Evolutionary conservation across 2,329 filamentous ascomycete species (phyloP).

Genomic region (Neonectria magnoliae): DNA sequence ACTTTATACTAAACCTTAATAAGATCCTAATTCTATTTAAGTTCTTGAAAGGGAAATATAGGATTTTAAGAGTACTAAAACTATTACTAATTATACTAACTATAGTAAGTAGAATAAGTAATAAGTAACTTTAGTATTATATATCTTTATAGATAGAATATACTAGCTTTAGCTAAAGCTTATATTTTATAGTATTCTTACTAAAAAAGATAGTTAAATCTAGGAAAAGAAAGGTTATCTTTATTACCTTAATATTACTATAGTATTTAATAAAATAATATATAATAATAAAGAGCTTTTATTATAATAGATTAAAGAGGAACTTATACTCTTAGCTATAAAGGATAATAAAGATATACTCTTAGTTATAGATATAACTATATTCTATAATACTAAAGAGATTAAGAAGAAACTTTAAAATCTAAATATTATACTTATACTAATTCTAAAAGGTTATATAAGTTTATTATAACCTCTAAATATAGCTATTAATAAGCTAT

Average conservation of each 20-base stretch:
- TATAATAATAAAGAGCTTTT: constrained; percentile 9
- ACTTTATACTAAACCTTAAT: not conserved
- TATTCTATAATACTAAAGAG: not conserved
- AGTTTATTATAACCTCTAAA: not conserved
- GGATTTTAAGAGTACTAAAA: not conserved
- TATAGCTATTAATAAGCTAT: constrained; percentile 1
- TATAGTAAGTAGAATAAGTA: not conserved
- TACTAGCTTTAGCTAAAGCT: not conserved
- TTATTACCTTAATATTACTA: not conserved
- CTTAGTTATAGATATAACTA: not conserved
- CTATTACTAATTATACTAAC: not conserved
- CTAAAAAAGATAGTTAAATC: not conserved
- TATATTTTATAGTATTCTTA: not conserved
- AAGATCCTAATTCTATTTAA: constrained; percentile 1
- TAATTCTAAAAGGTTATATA: not conserved
- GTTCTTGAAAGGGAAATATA: not conserved
- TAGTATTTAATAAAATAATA: constrained; percentile 1
- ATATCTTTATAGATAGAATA: not conserved
- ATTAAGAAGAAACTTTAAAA: not conserved
- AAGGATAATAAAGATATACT: not conserved
- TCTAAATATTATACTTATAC: not conserved
- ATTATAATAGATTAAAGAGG: not conserved
- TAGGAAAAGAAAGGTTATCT: constrained; percentile 2
- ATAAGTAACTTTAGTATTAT: not conserved
- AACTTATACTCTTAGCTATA: not conserved